phyloP scores from a whole-genome alignment of 2,329 filamentous ascomycete species.

The Verticillium nonalfalfae region DNA sequence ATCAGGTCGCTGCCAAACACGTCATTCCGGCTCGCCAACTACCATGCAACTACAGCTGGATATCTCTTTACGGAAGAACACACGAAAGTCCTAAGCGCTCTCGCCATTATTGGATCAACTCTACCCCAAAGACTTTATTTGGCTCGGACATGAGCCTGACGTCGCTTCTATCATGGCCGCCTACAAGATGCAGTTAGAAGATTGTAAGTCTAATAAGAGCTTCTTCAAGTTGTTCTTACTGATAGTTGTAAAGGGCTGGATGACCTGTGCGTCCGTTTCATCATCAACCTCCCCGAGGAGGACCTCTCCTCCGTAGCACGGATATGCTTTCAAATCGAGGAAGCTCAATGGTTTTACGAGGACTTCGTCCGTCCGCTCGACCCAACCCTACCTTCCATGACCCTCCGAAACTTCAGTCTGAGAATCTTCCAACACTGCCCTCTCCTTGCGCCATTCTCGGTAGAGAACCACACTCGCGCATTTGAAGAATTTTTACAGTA shows the following conservation, averaged over 20 bases:
- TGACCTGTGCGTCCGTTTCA: constrained; percentile 95
- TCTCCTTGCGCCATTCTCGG: constrained; percentile 73
- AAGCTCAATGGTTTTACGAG: constrained; percentile 99
- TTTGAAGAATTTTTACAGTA: constrained; percentile 92
- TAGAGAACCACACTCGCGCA: constrained; percentile 70
- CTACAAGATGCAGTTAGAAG: constrained; percentile 79
- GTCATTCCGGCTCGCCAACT: neutral
- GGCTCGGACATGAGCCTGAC: constrained; percentile 7
- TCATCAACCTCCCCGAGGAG: constrained; percentile 90
- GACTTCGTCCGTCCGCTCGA: constrained; percentile 94
- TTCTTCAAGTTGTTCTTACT: constrained; percentile 2
- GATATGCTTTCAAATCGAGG: constrained; percentile 98
- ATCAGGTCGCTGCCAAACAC: neutral
- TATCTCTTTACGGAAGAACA: neutral
- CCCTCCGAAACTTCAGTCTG: constrained; percentile 77
- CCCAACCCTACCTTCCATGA: constrained; percentile 76
- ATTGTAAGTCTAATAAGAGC: constrained; percentile 53
- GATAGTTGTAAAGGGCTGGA: constrained; percentile 65
- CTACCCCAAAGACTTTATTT: neutral
- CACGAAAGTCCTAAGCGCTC: neutral
- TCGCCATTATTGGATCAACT: neutral
- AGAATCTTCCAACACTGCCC: constrained; percentile 94
- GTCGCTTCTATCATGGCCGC: constrained; percentile 58
- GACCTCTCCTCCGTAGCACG: constrained; percentile 85
- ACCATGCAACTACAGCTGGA: constrained; percentile 5